phyloP scores from a whole-genome alignment of 116 monocot genomes.

The Phalaenopsis hybrid region DNA sequence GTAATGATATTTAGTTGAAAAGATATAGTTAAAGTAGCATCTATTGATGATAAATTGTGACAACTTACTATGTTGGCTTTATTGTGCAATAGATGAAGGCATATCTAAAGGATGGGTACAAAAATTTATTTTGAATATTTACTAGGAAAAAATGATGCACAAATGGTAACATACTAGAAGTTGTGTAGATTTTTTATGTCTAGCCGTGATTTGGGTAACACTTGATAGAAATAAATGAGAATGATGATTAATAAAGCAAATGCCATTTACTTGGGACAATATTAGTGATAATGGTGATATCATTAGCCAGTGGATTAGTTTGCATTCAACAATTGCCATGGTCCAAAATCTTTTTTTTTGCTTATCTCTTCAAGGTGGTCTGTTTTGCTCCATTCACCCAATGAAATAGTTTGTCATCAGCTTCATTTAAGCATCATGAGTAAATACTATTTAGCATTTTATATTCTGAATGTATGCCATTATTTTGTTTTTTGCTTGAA shows the following conservation, averaged over 20 bases:
- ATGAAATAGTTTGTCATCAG: background rate
- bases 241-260: background rate
- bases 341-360: background rate
- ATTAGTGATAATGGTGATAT: background rate
- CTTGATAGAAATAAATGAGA: background rate
- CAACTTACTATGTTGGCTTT: background rate
- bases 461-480: background rate
- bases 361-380: background rate
- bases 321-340: background rate
- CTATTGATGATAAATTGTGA: background rate
- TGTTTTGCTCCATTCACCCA: background rate
- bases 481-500: background rate
- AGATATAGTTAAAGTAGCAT: background rate
- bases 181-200: background rate
- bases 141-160: too few relatives aligned
- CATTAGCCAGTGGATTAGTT: background rate
- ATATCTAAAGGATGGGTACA: too few relatives aligned
- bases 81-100: too few relatives aligned
- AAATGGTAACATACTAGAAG: too few relatives aligned
- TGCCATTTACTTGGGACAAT: background rate
- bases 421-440: background rate
- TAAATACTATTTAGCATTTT: background rate
- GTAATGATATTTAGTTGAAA: background rate
- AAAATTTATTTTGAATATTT: too few relatives aligned
- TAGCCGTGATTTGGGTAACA: background rate